Base-by-base conservation (phyloP, 768 basidiomycete species). In the Tylopilus felleus region DNA sequence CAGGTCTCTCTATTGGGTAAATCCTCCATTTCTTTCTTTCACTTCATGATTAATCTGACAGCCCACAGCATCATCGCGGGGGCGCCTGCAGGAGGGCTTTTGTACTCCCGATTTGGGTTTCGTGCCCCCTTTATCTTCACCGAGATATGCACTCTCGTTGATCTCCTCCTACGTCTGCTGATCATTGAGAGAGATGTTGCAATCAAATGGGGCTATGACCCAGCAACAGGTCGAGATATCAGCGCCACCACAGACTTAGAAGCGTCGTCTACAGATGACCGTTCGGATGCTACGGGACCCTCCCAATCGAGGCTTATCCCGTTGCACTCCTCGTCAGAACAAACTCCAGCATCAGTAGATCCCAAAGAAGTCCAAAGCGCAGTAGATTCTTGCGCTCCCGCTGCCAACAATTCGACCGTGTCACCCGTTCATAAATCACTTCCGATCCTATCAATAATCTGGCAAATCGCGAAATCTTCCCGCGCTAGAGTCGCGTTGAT, bases 71-170 rank as follows among this genome's bases (percentile, higher is more conserved):
- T 78, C n/a, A 63, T 82, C 14, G 71, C 81, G 25, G 84, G 81
- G 12, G 80, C 83, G 3, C 82, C 85, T 1, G 72, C 79, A 3
- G 84, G 83, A 27, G 84, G 85, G 22, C 64, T 70, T 3, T 61
- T 86, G 27, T 86, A 79, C 60, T 59, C 63, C 19, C 75, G 71
- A 13, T 83, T 80, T 61, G 84, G 85, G 7, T 85, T 77, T 62
- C 79, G 80, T 17, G 84, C 75, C 5, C 85, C 85, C 2, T 83
- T 85, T 50, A 69, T 85, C 23, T 80, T 82, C 43, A 74, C 78
- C 1, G 74, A 82, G 31, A 65, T 71, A 13, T 71, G 75, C 38
- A 73, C 80, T 62, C 36, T 73, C 14, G 42, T 81, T 3, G 85
- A 86, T 57, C 74, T 85, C 28, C 27, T 80, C 29, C 78, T 77